A percentile compares a stretch with the other conserved stretches of the same genome.
phyloP scores from a whole-genome alignment of 78 protist genomes.

The Dictyostelium intermedium region DNA sequence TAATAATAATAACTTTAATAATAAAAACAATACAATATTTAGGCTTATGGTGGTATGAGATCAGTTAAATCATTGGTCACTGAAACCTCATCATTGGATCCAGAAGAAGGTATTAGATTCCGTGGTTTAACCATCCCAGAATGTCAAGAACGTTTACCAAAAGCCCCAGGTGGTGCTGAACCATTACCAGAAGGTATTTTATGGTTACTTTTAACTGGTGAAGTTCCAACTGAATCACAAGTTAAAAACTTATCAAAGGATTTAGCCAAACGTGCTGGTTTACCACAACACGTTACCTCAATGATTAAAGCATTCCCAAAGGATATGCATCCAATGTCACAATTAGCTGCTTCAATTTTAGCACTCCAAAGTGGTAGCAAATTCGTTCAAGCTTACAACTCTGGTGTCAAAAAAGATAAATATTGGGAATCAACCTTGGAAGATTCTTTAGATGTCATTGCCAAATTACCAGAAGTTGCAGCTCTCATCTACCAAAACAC shows the following conservation, averaged over 20 bases:
- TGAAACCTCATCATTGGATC: slow-evolving; percentile 96
- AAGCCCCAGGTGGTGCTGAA: slow-evolving; percentile 93
- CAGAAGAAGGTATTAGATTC: slow-evolving; percentile 97
- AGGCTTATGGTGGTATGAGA: slow-evolving; percentile 98
- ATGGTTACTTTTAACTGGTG: slow-evolving; percentile 98
- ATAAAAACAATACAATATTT: too few species aligned
- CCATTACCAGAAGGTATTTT: slow-evolving; percentile 96
- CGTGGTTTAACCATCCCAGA: slow-evolving; percentile 93
- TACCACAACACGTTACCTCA: slow-evolving; percentile 81
- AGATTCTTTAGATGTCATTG: slow-evolving; percentile 94
- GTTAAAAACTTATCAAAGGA: slow-evolving; percentile 76
- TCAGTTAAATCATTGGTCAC: slow-evolving; percentile 93
- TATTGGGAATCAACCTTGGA: slow-evolving; percentile 96
- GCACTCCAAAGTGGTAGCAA: slow-evolving; percentile 88
- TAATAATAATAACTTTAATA: too few species aligned
- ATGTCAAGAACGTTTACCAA: slow-evolving; percentile 94
- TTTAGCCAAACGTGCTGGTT: slow-evolving; percentile 80
- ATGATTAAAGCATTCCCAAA: slow-evolving; percentile 90
- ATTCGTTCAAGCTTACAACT: slow-evolving; percentile 93
- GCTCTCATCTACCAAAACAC: slow-evolving; percentile 94
- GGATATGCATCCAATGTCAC: slow-evolving; percentile 97
- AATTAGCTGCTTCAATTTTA: slow-evolving; percentile 87
- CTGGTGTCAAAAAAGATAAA: slow-evolving; percentile 91
- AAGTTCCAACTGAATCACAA: slow-evolving; percentile 93
- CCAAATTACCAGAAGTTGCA: slow-evolving; percentile 95